Evolutionary conservation across 441 rosid species (phyloP).

Genomic region (Bruguiera hainesii): DNA sequence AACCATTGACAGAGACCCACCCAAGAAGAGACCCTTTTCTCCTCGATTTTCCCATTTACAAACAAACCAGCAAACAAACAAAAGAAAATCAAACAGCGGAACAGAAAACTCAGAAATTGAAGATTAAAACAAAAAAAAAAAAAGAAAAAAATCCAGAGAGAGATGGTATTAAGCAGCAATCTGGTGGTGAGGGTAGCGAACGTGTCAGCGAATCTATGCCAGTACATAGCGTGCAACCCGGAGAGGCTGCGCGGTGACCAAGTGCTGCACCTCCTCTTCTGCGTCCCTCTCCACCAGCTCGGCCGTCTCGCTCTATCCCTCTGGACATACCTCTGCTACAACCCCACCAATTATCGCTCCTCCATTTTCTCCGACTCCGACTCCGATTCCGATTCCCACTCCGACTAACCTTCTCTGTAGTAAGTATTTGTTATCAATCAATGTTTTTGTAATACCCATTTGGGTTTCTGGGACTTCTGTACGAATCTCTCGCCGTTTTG

Average conservation of each 20-base stretch:
- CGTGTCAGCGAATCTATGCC: conserved; percentile 66
- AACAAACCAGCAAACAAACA: too few relatives aligned
- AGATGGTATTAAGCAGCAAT: conserved; percentile 74
- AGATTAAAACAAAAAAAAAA: neutral
- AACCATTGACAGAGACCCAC: too few relatives aligned
- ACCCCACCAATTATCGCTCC: conserved; percentile 29
- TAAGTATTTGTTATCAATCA: neutral
- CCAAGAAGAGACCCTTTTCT: too few relatives aligned
- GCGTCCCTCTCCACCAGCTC: conserved; percentile 54
- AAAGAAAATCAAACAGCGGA: neutral
- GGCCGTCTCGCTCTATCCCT: conserved; percentile 56
- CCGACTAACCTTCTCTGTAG: conserved; percentile 33
- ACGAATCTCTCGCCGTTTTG: too few relatives aligned
- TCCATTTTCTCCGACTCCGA: conserved; percentile 18
- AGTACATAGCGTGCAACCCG: conserved; percentile 84
- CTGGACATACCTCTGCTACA: conserved; percentile 56
- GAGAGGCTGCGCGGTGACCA: conserved; percentile 61
- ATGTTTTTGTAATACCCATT: too few relatives aligned
- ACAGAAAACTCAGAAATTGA: neutral
- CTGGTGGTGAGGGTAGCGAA: conserved; percentile 56
- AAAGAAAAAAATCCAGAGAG: neutral
- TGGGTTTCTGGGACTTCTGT: too few relatives aligned
- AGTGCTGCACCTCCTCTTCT: conserved; percentile 56
- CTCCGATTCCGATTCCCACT: conserved; percentile 31
- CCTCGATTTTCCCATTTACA: too few relatives aligned